Base-by-base conservation (phyloP, 345 rosid genomes). In the Lepidium aucheri region DNA sequence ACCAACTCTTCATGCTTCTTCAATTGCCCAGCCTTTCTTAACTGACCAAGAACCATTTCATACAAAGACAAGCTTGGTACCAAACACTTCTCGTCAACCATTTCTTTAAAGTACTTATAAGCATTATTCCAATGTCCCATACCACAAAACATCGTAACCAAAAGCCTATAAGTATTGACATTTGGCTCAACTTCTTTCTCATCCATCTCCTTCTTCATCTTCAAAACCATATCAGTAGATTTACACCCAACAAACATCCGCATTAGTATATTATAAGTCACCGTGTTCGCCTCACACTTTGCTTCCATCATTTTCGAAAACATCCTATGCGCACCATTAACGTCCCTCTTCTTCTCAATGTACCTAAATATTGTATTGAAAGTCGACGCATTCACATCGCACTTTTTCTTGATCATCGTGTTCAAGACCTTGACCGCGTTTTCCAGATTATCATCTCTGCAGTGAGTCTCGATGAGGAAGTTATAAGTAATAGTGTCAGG, bases 101-200 rank as follows among this genome's bases (percentile, higher is more conserved):
- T 94, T 76, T 90, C 97, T 40, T 62, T 77, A 16, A 90, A 84
- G 47, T 76, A 72, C 82, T 83, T 90, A 77, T 88, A 85, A 6
- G 96, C 97, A 81, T 90, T 85, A 53, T 85, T 94, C 99, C 99
- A 94, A 56, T 94, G 97, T 38, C 96, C 96, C 93, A 83, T 94
- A 53, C 84, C 89, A 68, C 95, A 94, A 57, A 83, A 94, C 97
- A 94, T 84, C 0, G 83, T 77, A 59, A 94, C 83, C 77, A 94
- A 79, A 76, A 90, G 69, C 65, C 76, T 76, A 68, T 86, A 94
- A 6, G 95, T 94, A 72, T 88, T 88, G 79, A 90, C 90, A 72
- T 94, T 90, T 46, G 89, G 85, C 79, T 94, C 99, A 15, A 88
- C 77, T 17, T 81, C 81, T 55, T 70, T 83, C 77, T 82, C 89